phyloP scores from a whole-genome alignment of 2,329 filamentous ascomycete species.

The Akanthomyces lecanii region DNA sequence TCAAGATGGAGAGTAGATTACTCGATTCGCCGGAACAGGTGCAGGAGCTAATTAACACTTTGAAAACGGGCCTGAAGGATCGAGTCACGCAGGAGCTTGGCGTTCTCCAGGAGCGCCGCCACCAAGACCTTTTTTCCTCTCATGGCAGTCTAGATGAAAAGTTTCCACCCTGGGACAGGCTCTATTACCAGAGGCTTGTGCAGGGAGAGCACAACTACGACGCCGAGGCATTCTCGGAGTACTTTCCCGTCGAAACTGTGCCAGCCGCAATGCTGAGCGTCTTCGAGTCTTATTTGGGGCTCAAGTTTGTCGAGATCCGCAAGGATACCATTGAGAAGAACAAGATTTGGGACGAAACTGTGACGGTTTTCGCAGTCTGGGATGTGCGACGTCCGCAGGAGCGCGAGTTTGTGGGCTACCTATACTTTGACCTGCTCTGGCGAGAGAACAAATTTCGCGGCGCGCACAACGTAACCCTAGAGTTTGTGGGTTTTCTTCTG shows the following conservation, averaged over 20 bases:
- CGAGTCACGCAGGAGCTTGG: not conserved
- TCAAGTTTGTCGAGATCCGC: constrained; percentile 48
- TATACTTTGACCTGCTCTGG: constrained; percentile 52
- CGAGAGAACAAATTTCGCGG: constrained; percentile 54
- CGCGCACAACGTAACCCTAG: constrained; percentile 48
- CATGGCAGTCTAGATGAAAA: too few species aligned
- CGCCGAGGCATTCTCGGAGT: constrained; percentile 51
- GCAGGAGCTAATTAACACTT: not conserved
- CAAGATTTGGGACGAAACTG: constrained; percentile 26
- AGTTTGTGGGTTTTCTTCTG: not conserved
- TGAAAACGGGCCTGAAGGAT: not conserved
- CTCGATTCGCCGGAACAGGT: constrained; percentile 51
- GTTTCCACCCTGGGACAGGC: constrained; percentile 18
- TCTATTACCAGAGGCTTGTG: constrained; percentile 50
- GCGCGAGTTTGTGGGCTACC: constrained; percentile 50
- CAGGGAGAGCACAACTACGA: constrained; percentile 52
- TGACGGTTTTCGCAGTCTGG: not conserved
- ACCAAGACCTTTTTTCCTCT: not conserved
- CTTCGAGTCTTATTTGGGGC: constrained; percentile 52
- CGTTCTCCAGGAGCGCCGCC: not conserved
- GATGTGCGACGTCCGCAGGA: constrained; percentile 24
- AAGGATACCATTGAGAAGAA: constrained; percentile 47
- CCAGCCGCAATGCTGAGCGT: constrained; percentile 53
- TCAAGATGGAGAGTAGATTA: constrained; percentile 52
- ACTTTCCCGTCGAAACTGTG: constrained; percentile 50